Base-by-base conservation (phyloP, 371 early-diverging fungal species). In the Zopfochytrium polystomum region DNA sequence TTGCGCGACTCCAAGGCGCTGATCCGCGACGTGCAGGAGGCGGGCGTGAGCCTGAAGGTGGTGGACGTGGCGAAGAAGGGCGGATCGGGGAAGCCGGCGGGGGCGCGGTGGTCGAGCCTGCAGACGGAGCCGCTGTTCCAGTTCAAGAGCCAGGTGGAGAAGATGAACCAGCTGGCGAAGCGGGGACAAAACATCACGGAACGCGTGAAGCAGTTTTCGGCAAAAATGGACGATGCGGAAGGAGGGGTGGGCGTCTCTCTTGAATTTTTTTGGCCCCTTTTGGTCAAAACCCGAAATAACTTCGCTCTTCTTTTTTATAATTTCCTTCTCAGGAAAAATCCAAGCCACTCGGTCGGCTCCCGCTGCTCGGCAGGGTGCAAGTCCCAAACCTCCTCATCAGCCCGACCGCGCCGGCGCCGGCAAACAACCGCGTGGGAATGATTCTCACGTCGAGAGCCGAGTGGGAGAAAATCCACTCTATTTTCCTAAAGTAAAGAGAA, bases 1-100 rank as follows among this genome's bases (percentile, higher is more conserved):
- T 56, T 55, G 13, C 55, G 52, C 3, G 63, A 63, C 35, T 56
- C 63, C 38, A 63, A 63, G 45, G 56, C 49, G 33, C 43, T 63
- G 29, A 18, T 51, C 7, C 57, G 49, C 4, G 63, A 63, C 35
- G 52, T 63, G 23, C 49, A 34, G 18, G 45, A 35, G 31, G 48
- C 56, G 18, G 38, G 33, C 38, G 55, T 52, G 1, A 56, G 49
- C 4, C 57, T 57, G 4, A 6, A 56, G n/a, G 57, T 63, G 9
- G 63, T 63, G 13, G 63, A 63, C 57, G 52, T 63, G 26, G 32
- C 63, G n/a, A 23, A 45, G 3, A 66, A 35, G 5, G 42, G 25
- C 13, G 27, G 49, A 34, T n/a, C n/a, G n/a, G n/a, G n/a, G n/a
- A n/a, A n/a, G n/a, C n/a, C n/a, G n/a, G 26, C 33, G 20, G 43